Evolutionary conservation across 2,329 filamentous ascomycete genomes (phyloP).

Genomic region (Scedosporium apiospermum): DNA sequence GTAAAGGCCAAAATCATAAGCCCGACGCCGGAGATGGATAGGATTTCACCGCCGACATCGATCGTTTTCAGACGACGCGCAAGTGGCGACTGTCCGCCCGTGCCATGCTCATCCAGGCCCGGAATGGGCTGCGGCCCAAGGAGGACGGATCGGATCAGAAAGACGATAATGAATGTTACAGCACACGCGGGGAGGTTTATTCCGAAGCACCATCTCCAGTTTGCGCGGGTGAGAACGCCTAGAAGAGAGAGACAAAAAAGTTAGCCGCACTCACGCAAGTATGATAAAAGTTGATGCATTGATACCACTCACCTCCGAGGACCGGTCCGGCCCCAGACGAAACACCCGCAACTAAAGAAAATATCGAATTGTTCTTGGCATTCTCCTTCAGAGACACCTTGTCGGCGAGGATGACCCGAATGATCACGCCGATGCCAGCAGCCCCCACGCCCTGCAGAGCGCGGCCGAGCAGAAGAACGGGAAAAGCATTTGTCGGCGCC

Average conservation of each 20-base stretch:
- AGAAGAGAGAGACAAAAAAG: no score
- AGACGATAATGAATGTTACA: constrained; percentile 29
- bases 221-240: constrained; percentile 18
- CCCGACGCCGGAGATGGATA: constrained; percentile 46
- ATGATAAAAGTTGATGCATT: no score
- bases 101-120: constrained; percentile 17
- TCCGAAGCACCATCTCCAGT: constrained; percentile 60
- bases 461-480: no score
- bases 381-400: constrained; percentile 52
- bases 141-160: constrained; percentile 49
- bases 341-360: constrained; percentile 49
- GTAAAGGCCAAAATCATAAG: constrained; percentile 46
- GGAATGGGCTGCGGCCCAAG: constrained; percentile 40
- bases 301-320: no score
- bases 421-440: constrained; percentile 49
- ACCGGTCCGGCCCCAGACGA: constrained; percentile 40
- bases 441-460: no score
- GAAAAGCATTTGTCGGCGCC: no score
- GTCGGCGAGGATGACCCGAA: constrained; percentile 53
- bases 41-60: constrained; percentile 44
- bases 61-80: constrained; percentile 32
- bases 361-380: constrained; percentile 51
- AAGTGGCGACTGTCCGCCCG: constrained; percentile 18
- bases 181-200: constrained; percentile 50
- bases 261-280: no score